A percentile compares a stretch with the other conserved stretches of the same genome.
Conservation (phyloP, 768 basidiomycete genomes). For the Hirschioporus abietinus region DNA sequence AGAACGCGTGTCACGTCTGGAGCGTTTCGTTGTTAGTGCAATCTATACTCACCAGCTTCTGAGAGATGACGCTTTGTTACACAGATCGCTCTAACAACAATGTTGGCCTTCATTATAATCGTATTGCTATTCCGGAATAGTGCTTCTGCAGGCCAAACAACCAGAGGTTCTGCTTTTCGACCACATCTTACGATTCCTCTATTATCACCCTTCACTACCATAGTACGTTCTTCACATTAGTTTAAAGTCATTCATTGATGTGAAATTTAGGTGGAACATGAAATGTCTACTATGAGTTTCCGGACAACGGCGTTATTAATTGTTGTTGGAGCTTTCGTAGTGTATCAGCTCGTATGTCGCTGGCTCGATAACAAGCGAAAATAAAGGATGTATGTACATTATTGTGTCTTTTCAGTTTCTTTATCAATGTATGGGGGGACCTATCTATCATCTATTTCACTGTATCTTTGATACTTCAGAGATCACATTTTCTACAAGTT, state of each 20-base stretch:
- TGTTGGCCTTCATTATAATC: background rate
- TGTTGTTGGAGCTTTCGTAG: background rate
- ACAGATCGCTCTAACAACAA: background rate
- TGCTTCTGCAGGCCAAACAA: background rate
- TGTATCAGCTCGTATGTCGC: background rate
- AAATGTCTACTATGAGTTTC: background rate
- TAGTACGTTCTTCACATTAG: background rate
- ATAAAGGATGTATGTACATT: background rate
- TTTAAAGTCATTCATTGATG: background rate
- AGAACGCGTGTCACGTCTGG: background rate
- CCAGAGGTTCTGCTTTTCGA: background rate
- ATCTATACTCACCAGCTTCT: background rate
- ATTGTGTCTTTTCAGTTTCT: background rate
- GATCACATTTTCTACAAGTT: conserved; percentile 62
- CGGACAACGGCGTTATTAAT: background rate
- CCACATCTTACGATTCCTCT: background rate
- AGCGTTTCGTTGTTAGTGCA: background rate
- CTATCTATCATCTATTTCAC: conserved; percentile 1
- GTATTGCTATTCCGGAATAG: background rate
- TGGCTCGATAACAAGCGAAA: background rate
- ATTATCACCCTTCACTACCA: background rate
- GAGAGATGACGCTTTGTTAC: background rate
- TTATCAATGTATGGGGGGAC: background rate
- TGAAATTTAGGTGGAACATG: background rate
- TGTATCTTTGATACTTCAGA: background rate